Evolutionary conservation across 768 basidiomycete species (phyloP).

Genomic region (Coprinopsis strossmayeri): DNA sequence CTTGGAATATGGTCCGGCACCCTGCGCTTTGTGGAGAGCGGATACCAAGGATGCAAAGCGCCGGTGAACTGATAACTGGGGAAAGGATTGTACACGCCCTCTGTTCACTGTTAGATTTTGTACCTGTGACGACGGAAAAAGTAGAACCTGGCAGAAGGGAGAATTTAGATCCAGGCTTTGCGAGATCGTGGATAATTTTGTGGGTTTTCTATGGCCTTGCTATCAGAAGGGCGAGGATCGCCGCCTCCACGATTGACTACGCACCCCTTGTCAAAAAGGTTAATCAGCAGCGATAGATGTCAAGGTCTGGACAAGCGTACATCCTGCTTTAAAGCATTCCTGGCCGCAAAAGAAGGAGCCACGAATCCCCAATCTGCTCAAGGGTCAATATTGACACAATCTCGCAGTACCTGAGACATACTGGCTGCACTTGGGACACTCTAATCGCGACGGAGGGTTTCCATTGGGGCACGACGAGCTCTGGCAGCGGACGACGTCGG

Average conservation of each 20-base stretch:
- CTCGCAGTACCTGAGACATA: slow-evolving; percentile 28
- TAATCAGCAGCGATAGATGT: slow-evolving; percentile 8
- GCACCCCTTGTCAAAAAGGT: slow-evolving; percentile 27
- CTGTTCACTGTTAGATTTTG: slow-evolving; percentile 25
- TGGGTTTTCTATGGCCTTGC: slow-evolving; percentile 60
- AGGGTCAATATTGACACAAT: slow-evolving; percentile 11
- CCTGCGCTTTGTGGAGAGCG: slow-evolving; percentile 68
- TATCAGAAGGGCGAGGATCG: neutral
- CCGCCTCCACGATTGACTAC: slow-evolving; percentile 5
- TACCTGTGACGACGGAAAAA: neutral
- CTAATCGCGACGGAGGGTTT: slow-evolving; percentile 78
- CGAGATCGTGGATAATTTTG: slow-evolving; percentile 69
- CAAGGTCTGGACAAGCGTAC: slow-evolving; percentile 41
- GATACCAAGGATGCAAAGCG: slow-evolving; percentile 74
- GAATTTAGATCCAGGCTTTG: slow-evolving; percentile 24
- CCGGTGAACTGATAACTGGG: slow-evolving; percentile 76
- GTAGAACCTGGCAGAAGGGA: slow-evolving; percentile 14
- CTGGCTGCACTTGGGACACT: slow-evolving; percentile 95
- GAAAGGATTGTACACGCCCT: slow-evolving; percentile 78
- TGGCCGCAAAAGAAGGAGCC: slow-evolving; percentile 92
- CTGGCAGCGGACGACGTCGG: slow-evolving; percentile 47
- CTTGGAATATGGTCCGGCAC: slow-evolving; percentile 80
- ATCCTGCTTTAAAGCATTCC: slow-evolving; percentile 93
- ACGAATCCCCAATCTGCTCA: slow-evolving; percentile 62
- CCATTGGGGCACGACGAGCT: slow-evolving; percentile 69